Conservation (phyloP, 2,329 filamentous ascomycete genomes). For the Ceratocystis diversiconidia region DNA sequence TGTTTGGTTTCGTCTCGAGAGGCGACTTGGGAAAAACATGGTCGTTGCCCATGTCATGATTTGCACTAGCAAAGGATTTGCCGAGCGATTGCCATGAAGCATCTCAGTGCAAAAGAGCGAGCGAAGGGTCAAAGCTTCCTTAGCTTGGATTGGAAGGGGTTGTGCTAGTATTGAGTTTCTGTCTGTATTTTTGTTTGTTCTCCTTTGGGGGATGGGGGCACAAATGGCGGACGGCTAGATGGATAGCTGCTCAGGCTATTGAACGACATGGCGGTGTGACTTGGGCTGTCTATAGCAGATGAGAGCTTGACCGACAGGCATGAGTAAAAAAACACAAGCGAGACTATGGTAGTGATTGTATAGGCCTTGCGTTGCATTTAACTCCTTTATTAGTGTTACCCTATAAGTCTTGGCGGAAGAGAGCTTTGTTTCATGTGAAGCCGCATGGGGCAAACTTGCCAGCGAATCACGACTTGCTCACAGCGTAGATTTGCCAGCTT, state of each 20-base stretch:
- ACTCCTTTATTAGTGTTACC: background rate
- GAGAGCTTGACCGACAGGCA: too few species aligned
- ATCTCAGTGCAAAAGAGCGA: background rate
- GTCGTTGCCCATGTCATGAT: background rate
- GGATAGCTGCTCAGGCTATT: background rate
- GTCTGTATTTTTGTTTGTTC: too few species aligned
- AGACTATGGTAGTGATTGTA: too few species aligned
- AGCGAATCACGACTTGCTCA: background rate
- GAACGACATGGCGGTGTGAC: background rate
- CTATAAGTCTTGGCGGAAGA: background rate
- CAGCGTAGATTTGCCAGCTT: background rate
- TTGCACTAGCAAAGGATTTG: background rate
- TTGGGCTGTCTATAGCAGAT: background rate
- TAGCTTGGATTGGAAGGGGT: background rate
- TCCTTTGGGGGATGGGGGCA: too few species aligned
- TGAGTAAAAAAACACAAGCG: too few species aligned
- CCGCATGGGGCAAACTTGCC: background rate
- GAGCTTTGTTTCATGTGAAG: background rate
- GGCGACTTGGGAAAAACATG: background rate
- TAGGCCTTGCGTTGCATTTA: background rate
- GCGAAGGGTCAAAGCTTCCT: background rate
- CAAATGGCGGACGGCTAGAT: background rate
- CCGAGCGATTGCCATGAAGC: background rate
- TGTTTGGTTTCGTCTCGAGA: background rate
- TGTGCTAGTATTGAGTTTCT: too few species aligned